These are phyloP conservation scores for Pythium biforme DNA, from an alignment of 352 stramenopile species.

Conservation along the genomic window DNA sequence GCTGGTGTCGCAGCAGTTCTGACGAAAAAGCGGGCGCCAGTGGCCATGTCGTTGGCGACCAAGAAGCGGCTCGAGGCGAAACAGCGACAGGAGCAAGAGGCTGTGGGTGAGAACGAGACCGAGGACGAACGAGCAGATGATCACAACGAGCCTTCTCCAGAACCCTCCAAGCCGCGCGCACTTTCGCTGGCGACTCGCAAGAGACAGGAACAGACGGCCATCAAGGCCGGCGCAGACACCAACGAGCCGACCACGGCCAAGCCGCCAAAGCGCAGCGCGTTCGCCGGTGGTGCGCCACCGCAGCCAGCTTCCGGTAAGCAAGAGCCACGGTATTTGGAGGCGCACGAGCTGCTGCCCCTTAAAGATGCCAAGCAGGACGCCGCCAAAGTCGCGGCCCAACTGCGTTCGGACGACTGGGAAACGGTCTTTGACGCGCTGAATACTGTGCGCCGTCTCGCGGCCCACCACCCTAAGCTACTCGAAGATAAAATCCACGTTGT, in stretches of 20 bases:
- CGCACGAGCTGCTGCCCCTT: slow-evolving; percentile 57
- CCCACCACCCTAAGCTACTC: slow-evolving; percentile 46
- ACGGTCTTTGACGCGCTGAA: slow-evolving; percentile 63
- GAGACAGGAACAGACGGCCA: background rate
- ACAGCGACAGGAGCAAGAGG: slow-evolving; percentile 35
- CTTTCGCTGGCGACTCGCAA: slow-evolving; percentile 15
- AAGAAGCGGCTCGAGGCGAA: slow-evolving; percentile 70
- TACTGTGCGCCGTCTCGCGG: slow-evolving; percentile 50
- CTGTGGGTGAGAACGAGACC: background rate
- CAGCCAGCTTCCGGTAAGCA: slow-evolving; percentile 33
- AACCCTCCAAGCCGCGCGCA: background rate
- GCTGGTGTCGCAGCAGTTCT: background rate
- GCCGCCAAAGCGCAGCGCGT: slow-evolving; percentile 4
- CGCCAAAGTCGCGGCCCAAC: slow-evolving; percentile 34
- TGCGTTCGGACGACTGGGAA: slow-evolving; percentile 57
- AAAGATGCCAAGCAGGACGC: slow-evolving; percentile 56
- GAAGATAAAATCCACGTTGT: slow-evolving; percentile 48
- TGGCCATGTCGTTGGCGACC: slow-evolving; percentile 40
- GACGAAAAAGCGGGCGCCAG: background rate
- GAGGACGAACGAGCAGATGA: background rate
- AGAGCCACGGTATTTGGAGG: slow-evolving; percentile 64
- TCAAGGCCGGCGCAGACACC: background rate
- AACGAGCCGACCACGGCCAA: background rate
- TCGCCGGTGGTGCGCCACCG: background rate
- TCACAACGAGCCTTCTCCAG: background rate